Evolutionary conservation across 441 rosid genomes (phyloP).

Genomic region (Viola pubescens): DNA sequence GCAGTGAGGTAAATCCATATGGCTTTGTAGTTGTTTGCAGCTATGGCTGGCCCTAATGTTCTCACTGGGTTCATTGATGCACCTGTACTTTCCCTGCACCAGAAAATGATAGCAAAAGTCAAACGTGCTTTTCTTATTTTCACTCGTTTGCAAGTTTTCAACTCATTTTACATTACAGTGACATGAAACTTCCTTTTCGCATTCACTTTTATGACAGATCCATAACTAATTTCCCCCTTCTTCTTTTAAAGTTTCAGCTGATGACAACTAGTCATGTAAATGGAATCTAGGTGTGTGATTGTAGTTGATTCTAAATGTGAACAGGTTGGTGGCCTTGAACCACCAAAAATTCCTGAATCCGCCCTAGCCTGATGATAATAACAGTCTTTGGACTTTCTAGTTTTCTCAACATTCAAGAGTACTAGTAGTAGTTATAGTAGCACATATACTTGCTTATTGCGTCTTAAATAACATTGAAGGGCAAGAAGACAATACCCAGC

Average conservation of each 20-base stretch:
- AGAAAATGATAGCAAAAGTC: neutral
- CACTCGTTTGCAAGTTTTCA: neutral
- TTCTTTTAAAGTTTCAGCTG: too few relatives aligned
- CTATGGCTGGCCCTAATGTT: conserved; percentile 76
- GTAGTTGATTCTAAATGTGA: neutral
- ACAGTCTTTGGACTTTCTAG: neutral
- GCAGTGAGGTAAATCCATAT: conserved; percentile 87
- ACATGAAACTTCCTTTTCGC: neutral
- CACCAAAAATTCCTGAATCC: neutral
- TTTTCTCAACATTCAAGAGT: neutral
- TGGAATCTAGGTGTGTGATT: too few relatives aligned
- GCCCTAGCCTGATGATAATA: neutral
- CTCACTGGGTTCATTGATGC: conserved; percentile 88
- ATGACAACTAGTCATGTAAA: too few relatives aligned
- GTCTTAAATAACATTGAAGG: too few relatives aligned
- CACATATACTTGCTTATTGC: neutral
- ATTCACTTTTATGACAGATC: neutral
- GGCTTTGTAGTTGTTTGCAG: conserved; percentile 67
- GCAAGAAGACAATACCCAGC: conserved; percentile 45
- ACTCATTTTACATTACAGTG: neutral
- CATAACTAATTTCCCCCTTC: too few relatives aligned
- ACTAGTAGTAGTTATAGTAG: neutral
- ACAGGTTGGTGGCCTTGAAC: neutral
- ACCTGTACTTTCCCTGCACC: conserved; percentile 60
- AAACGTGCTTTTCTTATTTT: neutral